Base-by-base conservation (phyloP, 2,329 filamentous ascomycete genomes). In the Dendryphion nanum region DNA sequence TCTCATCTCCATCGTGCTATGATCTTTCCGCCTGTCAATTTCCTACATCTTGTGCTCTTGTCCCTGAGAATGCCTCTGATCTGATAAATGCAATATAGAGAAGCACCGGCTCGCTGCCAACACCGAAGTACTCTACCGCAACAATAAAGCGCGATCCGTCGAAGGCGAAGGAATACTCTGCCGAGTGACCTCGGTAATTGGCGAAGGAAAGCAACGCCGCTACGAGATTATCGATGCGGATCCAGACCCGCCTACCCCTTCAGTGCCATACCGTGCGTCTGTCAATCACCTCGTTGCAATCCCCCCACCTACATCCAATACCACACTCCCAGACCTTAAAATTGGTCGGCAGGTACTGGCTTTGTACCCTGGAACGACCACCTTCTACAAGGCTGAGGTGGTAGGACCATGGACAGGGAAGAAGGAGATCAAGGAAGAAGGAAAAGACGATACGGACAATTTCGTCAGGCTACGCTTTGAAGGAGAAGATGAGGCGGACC, bases 151-250 rank as follows among this genome's bases (percentile, higher is more conserved):
- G 26, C 57, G 59, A 33, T 34, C 45, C 17, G 38, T 42, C 40
- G 72, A 75, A 55, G 73, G 73, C 50, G 72, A 75, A 59, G 73
- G 73, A 41, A 75, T 75, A 21, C 63, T 76, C 16, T 75, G 72
- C 54, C 64, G 67, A 37, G 70, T 76, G 30, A 75, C 73, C 4
- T 61, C 61, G 20, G 71, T 76, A n/a, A 74, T 75, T 18, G 73
- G 73, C 41, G 73, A 76, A 47, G 73, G 72, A 40, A 76, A 75
- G 44, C 72, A 75, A 50, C 69, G 73, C 17, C 70, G 72, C 42
- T 76, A 76, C 58, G 73, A 76, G 50, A 73, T 76, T 40, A 72
- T 73, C 44, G 73, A 76, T 46, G 63, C 68, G 8, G 73, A 76
- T 38, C 66, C 68, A 1, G 68, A 71, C 18, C 60, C 63, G 1